Percentiles rank a stretch among this genome's conserved stretches.
Evolutionary conservation across 345 rosid genomes (phyloP).

Genomic region (Bruguiera sexangula): DNA sequence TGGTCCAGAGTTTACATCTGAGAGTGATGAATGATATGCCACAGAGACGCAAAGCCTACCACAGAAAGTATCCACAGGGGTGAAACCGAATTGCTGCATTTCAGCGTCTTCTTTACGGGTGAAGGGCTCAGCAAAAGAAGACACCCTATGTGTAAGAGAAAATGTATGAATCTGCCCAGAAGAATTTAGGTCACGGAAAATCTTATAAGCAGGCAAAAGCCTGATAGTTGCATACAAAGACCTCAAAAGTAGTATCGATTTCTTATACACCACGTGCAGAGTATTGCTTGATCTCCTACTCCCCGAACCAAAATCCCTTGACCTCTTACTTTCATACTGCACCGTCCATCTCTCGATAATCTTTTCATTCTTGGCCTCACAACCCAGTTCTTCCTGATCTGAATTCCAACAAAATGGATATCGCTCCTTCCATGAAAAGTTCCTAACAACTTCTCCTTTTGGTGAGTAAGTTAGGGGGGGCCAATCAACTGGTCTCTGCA

Average conservation of each 20-base stretch:
- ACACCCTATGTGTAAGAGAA: slow-evolving; percentile 72
- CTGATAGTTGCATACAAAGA: slow-evolving; percentile 78
- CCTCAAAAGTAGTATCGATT: slow-evolving; percentile 72
- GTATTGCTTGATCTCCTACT: slow-evolving; percentile 63
- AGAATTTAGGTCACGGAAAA: slow-evolving; percentile 73
- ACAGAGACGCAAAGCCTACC: slow-evolving; percentile 92
- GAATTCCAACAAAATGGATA: slow-evolving; percentile 45
- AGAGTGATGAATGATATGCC: slow-evolving; percentile 53
- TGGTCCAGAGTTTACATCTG: slow-evolving; percentile 60
- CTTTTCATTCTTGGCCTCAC: slow-evolving; percentile 54
- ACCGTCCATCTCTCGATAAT: slow-evolving; percentile 90
- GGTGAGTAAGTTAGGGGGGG: slow-evolving; percentile 44
- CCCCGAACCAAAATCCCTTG: slow-evolving; percentile 47
- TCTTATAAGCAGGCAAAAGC: slow-evolving; percentile 86
- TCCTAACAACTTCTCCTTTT: slow-evolving; percentile 45
- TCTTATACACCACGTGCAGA: slow-evolving; percentile 66
- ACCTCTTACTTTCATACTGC: slow-evolving; percentile 69
- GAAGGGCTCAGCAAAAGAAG: slow-evolving; percentile 75
- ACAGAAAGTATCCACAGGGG: slow-evolving; percentile 73
- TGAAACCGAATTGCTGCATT: slow-evolving; percentile 75
- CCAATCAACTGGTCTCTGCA: slow-evolving; percentile 50
- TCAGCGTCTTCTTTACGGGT: slow-evolving; percentile 79
- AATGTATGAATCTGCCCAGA: slow-evolving; percentile 55
- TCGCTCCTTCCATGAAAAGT: slow-evolving; percentile 45
- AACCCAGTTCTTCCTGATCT: slow-evolving; percentile 63